These are phyloP conservation scores for Penicillium ucsense DNA, from an alignment of 495 filamentous ascomycete genomes.

Conservation along the genomic window DNA sequence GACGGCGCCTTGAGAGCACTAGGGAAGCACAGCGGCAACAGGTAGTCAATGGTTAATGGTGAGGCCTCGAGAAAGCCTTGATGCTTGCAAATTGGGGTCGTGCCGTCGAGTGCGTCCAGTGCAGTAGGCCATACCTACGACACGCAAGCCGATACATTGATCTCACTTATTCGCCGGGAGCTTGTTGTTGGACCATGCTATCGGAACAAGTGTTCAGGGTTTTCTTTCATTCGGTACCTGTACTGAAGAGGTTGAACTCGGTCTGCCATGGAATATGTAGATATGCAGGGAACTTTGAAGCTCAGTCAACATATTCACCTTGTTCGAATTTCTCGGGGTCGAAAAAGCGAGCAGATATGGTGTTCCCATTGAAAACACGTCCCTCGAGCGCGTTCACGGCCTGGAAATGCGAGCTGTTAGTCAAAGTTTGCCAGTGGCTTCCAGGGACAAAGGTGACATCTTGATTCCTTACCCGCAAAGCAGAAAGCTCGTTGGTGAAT, in stretches of 20 bases:
- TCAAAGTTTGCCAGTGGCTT: neutral
- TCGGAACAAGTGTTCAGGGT: neutral
- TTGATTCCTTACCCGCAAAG: conserved; percentile 56
- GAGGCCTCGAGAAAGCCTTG: no score
- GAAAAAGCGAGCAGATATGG: conserved; percentile 68
- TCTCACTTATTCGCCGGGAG: no score
- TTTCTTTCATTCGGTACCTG: neutral
- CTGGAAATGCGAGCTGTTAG: conserved; percentile 26
- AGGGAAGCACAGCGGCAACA: no score
- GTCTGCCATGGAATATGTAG: neutral
- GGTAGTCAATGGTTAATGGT: no score
- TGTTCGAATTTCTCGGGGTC: conserved; percentile 70
- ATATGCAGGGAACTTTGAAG: neutral
- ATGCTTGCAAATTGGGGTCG: no score
- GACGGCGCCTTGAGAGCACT: no score
- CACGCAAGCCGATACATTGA: no score
- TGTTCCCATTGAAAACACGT: conserved; percentile 76
- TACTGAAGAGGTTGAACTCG: neutral
- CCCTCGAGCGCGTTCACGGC: conserved; percentile 83
- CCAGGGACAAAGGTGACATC: neutral
- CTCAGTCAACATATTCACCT: conserved; percentile 48
- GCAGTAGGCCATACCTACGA: no score
- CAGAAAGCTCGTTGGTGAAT: conserved; percentile 72
- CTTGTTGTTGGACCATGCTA: neutral
- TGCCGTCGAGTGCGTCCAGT: no score